These are phyloP conservation scores for Capsicum baccatum DNA, from an alignment of 257 asterid genomes.

Conservation along the genomic window DNA sequence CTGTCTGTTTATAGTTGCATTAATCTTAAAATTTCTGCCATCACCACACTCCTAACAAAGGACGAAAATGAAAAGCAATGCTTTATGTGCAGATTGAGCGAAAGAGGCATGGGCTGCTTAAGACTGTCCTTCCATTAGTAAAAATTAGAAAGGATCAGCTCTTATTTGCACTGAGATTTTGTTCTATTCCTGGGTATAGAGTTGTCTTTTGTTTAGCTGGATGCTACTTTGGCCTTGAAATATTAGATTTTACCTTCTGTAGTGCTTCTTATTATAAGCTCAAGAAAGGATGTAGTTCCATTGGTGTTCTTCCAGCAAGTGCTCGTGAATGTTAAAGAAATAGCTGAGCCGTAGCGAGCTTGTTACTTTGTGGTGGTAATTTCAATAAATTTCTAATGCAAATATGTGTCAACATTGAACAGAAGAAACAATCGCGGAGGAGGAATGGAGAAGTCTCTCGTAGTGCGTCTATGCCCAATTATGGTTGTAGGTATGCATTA, in stretches of 20 bases:
- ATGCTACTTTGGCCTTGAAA: not conserved
- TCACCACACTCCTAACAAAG: not conserved
- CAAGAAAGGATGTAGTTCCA: not conserved
- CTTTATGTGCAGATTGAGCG: not conserved
- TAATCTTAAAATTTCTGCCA: not conserved
- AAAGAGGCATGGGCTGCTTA: not conserved
- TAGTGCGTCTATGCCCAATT: slow-evolving; percentile 65
- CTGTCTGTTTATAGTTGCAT: not conserved
- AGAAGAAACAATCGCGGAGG: slow-evolving; percentile 76
- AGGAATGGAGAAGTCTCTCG: slow-evolving; percentile 62
- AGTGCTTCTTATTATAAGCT: slow-evolving; percentile 9
- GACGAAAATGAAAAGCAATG: not conserved
- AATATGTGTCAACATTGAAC: slow-evolving; percentile 49
- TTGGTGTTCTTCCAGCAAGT: not conserved
- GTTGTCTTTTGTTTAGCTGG: not conserved
- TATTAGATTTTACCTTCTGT: not conserved
- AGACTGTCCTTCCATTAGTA: not conserved
- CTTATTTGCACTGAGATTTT: not conserved
- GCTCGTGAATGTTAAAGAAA: not conserved
- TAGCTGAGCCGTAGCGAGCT: not conserved
- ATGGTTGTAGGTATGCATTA: slow-evolving; percentile 64
- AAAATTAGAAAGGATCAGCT: not conserved
- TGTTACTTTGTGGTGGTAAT: not conserved
- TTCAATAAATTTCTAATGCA: not conserved
- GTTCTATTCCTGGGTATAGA: slow-evolving; percentile 13